Evolutionary conservation across 129 eudicot genomes (phyloP).

Genomic region (Lonicera japonica): DNA sequence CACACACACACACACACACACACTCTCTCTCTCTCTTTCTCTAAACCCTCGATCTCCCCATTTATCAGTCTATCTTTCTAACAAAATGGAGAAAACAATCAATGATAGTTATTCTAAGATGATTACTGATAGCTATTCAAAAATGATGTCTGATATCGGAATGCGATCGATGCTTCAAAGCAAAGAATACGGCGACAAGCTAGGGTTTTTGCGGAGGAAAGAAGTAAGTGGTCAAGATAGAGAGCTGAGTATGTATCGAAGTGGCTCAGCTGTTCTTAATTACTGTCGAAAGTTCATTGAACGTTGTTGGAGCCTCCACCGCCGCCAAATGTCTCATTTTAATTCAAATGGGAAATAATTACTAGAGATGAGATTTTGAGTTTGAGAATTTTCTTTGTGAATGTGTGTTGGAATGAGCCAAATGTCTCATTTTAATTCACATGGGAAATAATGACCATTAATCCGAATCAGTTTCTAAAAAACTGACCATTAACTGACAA

Average conservation of each 20-base stretch:
- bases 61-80: too few species aligned
- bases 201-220: slow-evolving; percentile 49
- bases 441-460: too few species aligned
- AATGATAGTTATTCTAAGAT: slow-evolving; percentile 16
- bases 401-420: too few species aligned
- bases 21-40: slow-evolving; percentile 19
- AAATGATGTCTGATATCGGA: slow-evolving; percentile 62
- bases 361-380: too few species aligned
- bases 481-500: too few species aligned
- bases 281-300: slow-evolving; percentile 78
- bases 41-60: too few species aligned
- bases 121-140: slow-evolving; percentile 64
- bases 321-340: too few species aligned
- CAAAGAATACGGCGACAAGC: slow-evolving; percentile 34
- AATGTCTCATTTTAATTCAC: too few species aligned
- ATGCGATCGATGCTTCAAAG: slow-evolving; percentile 23
- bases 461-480: too few species aligned
- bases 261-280: slow-evolving; percentile 95
- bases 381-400: too few species aligned
- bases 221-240: slow-evolving; percentile 47
- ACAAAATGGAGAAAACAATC: slow-evolving; percentile 25
- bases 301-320: slow-evolving; percentile 43
- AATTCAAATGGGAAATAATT: too few species aligned
- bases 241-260: slow-evolving; percentile 31
- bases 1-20: too few species aligned